Percentiles rank a stretch among this genome's conserved stretches.
Conservation (phyloP, 768 basidiomycete genomes). For the Leucogyrophana mollusca region DNA sequence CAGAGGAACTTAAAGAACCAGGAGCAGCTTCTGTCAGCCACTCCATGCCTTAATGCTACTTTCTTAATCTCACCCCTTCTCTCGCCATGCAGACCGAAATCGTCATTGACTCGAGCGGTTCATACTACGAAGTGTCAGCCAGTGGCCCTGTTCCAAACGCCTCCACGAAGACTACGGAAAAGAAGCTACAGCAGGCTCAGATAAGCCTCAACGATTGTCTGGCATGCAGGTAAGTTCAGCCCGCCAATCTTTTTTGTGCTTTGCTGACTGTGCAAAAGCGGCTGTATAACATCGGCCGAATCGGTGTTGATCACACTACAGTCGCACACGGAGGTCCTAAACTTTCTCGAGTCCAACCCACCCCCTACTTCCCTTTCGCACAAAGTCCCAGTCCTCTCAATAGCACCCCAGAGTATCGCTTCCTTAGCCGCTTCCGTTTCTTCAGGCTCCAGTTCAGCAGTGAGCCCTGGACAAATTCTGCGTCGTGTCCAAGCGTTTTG, state of each 20-base stretch:
- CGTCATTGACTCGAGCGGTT: constrained; percentile 77
- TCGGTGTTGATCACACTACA: constrained; percentile 95
- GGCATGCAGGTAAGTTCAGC: constrained; percentile 81
- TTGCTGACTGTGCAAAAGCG: constrained; percentile 45
- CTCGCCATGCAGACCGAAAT: constrained; percentile 75
- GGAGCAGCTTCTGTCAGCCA: constrained; percentile 43
- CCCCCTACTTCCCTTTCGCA: constrained; percentile 35
- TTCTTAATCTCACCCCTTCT: constrained; percentile 4
- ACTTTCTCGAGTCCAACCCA: constrained; percentile 65
- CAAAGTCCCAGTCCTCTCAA: constrained; percentile 73
- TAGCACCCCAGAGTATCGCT: constrained; percentile 85
- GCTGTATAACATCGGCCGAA: constrained; percentile 98
- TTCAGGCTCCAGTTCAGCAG: constrained; percentile 39
- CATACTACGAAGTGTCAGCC: constrained; percentile 81
- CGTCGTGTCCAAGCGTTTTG: constrained; percentile 73
- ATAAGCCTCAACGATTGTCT: constrained; percentile 97
- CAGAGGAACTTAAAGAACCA: constrained; percentile 38
- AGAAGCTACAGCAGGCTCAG: constrained; percentile 89
- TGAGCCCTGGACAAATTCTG: constrained; percentile 60
- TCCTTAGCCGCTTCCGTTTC: constrained; percentile 69
- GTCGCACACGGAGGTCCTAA: constrained; percentile 89
- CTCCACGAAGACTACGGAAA: constrained; percentile 25
- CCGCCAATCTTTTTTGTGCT: not conserved
- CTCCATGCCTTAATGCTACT: constrained; percentile 1
- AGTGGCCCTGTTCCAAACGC: constrained; percentile 19